Percentiles rank a stretch among this genome's conserved stretches.
These are phyloP conservation scores for Articulospora tetracladia DNA, from an alignment of 495 filamentous ascomycete species.

Conservation along the genomic window DNA sequence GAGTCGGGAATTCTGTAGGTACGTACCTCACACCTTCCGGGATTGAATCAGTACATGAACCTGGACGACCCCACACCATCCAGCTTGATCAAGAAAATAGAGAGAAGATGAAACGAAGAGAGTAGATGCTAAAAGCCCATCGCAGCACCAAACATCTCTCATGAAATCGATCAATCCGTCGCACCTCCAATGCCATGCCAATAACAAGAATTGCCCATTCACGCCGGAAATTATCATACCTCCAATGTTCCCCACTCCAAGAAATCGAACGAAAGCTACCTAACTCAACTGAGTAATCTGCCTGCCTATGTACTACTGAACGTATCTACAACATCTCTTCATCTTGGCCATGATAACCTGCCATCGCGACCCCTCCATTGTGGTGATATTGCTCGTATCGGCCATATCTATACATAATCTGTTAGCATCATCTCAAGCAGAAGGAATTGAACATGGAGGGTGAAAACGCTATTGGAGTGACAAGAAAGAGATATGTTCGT, in stretches of 20 bases:
- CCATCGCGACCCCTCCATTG: slow-evolving; percentile 3
- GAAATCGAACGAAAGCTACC: no score
- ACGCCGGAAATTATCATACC: neutral
- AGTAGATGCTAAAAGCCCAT: slow-evolving; percentile 21
- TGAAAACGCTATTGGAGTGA: slow-evolving; percentile 38
- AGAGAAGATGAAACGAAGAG: slow-evolving; percentile 19
- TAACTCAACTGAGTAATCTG: slow-evolving; percentile 9
- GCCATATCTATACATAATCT: slow-evolving; percentile 1
- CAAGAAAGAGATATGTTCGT: slow-evolving; percentile 24
- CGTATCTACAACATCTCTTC: slow-evolving; percentile 30
- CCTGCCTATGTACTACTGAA: slow-evolving; percentile 19
- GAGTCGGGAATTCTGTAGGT: slow-evolving; percentile 5
- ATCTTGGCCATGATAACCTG: slow-evolving; percentile 16
- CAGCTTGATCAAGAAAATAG: slow-evolving; percentile 13
- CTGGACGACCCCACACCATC: slow-evolving; percentile 5
- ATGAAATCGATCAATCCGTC: slow-evolving; percentile 6
- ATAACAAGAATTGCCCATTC: neutral
- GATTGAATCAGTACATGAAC: neutral
- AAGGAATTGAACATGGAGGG: neutral
- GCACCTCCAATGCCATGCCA: slow-evolving; percentile 4
- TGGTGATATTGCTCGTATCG: slow-evolving; percentile 17
- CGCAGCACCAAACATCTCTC: neutral
- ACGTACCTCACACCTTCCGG: slow-evolving; percentile 20
- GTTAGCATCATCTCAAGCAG: neutral
- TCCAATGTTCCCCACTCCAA: slow-evolving; percentile 8